Evolutionary conservation across 371 early-diverging fungal species (phyloP).

Genomic region (Rhizopus microsporus): DNA sequence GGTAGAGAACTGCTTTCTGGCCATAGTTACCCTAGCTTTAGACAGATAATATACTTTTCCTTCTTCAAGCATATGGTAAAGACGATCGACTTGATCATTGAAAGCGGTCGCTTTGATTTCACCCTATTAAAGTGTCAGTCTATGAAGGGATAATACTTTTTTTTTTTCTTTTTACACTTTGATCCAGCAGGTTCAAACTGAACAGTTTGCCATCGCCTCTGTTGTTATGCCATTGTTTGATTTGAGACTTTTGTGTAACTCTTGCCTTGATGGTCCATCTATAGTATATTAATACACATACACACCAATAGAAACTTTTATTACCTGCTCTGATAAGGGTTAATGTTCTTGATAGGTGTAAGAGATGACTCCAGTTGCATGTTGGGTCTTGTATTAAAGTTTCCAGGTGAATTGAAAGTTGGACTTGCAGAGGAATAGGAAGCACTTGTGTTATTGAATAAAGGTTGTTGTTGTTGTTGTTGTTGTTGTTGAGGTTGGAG

Average conservation of each 20-base stretch:
- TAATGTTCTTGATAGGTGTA: slow-evolving; percentile 63
- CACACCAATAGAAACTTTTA: not conserved
- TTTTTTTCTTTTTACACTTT: slow-evolving; percentile 53
- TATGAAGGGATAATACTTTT: not conserved
- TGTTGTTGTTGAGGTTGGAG: too few species aligned
- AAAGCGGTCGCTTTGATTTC: slow-evolving; percentile 94
- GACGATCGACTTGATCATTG: slow-evolving; percentile 76
- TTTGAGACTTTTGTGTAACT: slow-evolving; percentile 80
- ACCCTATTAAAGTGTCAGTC: slow-evolving; percentile 45
- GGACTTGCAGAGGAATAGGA: slow-evolving; percentile 4
- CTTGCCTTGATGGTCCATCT: slow-evolving; percentile 93
- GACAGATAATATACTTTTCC: slow-evolving; percentile 86
- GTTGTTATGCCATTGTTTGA: slow-evolving; percentile 80
- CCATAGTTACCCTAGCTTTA: slow-evolving; percentile 80
- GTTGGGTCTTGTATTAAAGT: slow-evolving; percentile 61
- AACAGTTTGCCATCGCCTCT: slow-evolving; percentile 89
- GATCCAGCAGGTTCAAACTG: slow-evolving; percentile 85
- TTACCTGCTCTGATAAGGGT: slow-evolving; percentile 79
- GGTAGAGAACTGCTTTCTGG: slow-evolving; percentile 83
- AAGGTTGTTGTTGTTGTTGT: slow-evolving; percentile 17
- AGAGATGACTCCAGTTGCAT: slow-evolving; percentile 38
- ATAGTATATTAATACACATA: not conserved
- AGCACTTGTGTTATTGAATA: slow-evolving; percentile 32
- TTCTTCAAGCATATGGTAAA: slow-evolving; percentile 74
- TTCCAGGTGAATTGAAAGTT: slow-evolving; percentile 30